Evolutionary conservation across 805 yeast genomes (phyloP).

Genomic region (Suhomyces sp.): DNA sequence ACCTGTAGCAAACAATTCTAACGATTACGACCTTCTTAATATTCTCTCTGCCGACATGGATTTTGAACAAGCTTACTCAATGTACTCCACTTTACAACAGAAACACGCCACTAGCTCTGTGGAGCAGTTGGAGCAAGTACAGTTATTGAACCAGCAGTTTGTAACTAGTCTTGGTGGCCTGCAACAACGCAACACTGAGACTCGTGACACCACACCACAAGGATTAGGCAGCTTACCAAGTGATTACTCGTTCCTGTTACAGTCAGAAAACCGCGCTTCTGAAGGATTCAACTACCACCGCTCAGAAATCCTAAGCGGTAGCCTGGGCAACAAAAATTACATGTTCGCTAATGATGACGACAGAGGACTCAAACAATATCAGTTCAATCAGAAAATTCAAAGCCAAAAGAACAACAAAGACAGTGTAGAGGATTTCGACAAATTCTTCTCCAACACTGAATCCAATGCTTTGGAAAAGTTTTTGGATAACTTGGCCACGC

Average conservation of each 20-base stretch:
- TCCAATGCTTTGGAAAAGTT: slow-evolving; percentile 39
- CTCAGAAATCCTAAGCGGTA: slow-evolving; percentile 2
- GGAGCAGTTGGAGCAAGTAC: slow-evolving; percentile 39
- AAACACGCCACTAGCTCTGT: slow-evolving; percentile 31
- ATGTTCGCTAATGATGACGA: neutral
- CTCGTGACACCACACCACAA: neutral
- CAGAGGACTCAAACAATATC: neutral
- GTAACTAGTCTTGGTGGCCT: slow-evolving; percentile 3
- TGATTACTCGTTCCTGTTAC: slow-evolving; percentile 5
- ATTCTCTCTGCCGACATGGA: slow-evolving; percentile 42
- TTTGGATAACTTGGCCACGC: slow-evolving; percentile 38
- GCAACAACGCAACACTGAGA: neutral
- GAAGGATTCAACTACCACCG: slow-evolving; percentile 5
- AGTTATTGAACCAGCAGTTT: slow-evolving; percentile 26
- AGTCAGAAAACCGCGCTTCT: neutral
- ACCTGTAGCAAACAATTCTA: neutral
- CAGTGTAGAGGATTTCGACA: slow-evolving; percentile 28
- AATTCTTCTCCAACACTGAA: slow-evolving; percentile 36
- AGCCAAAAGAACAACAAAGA: slow-evolving; percentile 1
- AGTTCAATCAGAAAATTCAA: neutral
- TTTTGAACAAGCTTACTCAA: slow-evolving; percentile 43
- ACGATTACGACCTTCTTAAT: slow-evolving; percentile 16
- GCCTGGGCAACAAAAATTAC: slow-evolving; percentile 1
- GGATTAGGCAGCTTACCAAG: slow-evolving; percentile 1
- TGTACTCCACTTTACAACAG: slow-evolving; percentile 39